These are phyloP conservation scores for Apiospora koreana DNA, from an alignment of 2,329 filamentous ascomycete species.

Conservation along the genomic window DNA sequence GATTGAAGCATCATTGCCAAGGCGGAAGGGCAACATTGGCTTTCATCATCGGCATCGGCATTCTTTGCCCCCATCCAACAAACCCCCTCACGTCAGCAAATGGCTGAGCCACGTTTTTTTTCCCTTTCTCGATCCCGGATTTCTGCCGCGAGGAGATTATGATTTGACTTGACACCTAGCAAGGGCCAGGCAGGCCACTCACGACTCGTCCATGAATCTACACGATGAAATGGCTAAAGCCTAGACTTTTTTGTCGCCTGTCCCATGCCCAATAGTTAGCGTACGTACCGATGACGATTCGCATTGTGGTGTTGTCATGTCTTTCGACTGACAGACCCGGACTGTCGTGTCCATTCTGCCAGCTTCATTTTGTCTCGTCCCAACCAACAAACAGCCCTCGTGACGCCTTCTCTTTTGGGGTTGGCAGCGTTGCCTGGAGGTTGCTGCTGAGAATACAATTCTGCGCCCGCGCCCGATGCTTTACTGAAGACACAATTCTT, in stretches of 20 bases:
- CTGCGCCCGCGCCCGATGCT: too few species aligned
- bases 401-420: neutral
- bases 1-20: neutral
- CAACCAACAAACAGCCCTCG: neutral
- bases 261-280: neutral
- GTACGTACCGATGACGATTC: neutral
- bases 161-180: too few species aligned
- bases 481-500: too few species aligned
- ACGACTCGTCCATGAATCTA: neutral
- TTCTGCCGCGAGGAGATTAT: too few species aligned
- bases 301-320: neutral
- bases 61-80: neutral
- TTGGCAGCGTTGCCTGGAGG: neutral
- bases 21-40: neutral
- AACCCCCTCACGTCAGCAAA: neutral
- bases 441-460: too few species aligned
- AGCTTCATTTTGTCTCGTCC: neutral
- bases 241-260: neutral
- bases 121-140: neutral
- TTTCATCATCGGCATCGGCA: neutral
- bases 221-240: neutral
- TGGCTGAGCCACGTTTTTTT: neutral
- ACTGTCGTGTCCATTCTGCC: neutral
- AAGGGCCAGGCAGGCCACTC: neutral
- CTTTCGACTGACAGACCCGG: neutral